A percentile compares a stretch with the other conserved stretches of the same genome.
phyloP scores from a whole-genome alignment of 768 basidiomycete genomes.

The Tylopilus plumbeoviolaceoides region DNA sequence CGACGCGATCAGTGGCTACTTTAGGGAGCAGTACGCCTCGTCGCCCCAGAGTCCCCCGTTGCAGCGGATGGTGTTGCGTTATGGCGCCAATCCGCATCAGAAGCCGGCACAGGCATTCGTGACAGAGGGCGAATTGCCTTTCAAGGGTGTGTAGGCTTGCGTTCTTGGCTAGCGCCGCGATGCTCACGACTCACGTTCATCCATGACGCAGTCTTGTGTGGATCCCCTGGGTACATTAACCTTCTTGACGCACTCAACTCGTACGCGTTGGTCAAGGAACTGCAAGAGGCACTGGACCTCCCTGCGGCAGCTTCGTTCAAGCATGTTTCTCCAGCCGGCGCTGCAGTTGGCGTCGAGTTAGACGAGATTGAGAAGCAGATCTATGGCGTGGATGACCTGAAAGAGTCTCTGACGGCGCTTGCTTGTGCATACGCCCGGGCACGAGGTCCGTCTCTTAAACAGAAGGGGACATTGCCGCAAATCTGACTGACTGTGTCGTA shows the following conservation, averaged over 20 bases:
- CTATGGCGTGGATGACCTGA: constrained; percentile 94
- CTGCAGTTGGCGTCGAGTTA: constrained; percentile 85
- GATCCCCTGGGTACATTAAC: constrained; percentile 98
- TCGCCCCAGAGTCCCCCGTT: constrained; percentile 73
- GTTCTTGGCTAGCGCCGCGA: neutral
- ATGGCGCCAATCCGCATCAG: constrained; percentile 98
- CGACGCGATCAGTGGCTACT: constrained; percentile 93
- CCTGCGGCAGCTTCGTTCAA: constrained; percentile 99
- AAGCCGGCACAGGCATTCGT: constrained; percentile 98
- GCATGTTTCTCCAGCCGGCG: constrained; percentile 98
- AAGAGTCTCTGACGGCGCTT: constrained; percentile 82
- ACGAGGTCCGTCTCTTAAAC: constrained; percentile 52
- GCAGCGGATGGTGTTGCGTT: constrained; percentile 83
- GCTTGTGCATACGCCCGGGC: constrained; percentile 95
- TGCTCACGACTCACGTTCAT: constrained; percentile 3
- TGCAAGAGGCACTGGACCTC: constrained; percentile 79
- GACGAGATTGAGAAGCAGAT: constrained; percentile 86
- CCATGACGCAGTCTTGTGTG: constrained; percentile 63
- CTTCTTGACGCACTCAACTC: constrained; percentile 96
- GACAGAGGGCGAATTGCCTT: constrained; percentile 81
- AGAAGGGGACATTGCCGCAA: neutral
- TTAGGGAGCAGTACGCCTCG: constrained; percentile 92
- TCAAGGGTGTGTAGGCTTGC: constrained; percentile 61
- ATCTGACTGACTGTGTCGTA: constrained; percentile 27
- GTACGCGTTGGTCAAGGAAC: constrained; percentile 91